phyloP scores from a whole-genome alignment of 192 early-diverging fungal genomes.

The Mortierella hygrophila region DNA sequence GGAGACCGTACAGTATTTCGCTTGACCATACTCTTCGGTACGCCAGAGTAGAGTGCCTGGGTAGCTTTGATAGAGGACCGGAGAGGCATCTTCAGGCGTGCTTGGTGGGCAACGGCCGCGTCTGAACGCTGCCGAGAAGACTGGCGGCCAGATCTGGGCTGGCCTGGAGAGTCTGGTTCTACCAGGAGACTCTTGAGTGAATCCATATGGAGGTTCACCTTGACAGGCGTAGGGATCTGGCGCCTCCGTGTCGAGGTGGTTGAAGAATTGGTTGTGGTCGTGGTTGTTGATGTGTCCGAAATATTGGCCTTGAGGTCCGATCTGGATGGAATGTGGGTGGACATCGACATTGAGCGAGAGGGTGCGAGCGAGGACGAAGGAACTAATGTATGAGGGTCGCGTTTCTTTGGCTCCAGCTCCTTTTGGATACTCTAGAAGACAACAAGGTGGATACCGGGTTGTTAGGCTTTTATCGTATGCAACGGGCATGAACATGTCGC shows the following conservation, averaged over 20 bases:
- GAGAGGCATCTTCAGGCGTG: conserved; percentile 42
- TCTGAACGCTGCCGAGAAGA: conserved; percentile 32
- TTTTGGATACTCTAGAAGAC: conserved; percentile 45
- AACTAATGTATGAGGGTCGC: not conserved
- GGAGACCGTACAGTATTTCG: conserved; percentile 30
- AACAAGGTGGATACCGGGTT: not conserved
- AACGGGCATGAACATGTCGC: not conserved
- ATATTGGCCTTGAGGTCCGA: not conserved
- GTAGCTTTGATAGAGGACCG: conserved; percentile 36
- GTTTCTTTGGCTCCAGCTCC: conserved; percentile 27
- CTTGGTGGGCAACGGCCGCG: conserved; percentile 43
- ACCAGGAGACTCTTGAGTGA: conserved; percentile 42
- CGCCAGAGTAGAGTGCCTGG: conserved; percentile 40
- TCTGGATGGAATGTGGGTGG: not conserved
- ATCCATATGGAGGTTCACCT: conserved; percentile 48
- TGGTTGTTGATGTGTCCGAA: not conserved
- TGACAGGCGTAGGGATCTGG: conserved; percentile 21
- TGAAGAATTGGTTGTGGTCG: not conserved
- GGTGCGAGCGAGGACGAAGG: not conserved
- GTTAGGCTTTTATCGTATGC: not conserved
- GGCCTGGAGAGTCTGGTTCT: conserved; percentile 34
- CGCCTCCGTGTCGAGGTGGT: conserved; percentile 12
- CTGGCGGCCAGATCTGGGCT: conserved; percentile 16
- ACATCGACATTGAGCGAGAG: conserved; percentile 10
- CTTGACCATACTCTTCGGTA: conserved; percentile 29